Base-by-base conservation (phyloP, 2,329 filamentous ascomycete genomes). In the Fusarium gaditjirri region DNA sequence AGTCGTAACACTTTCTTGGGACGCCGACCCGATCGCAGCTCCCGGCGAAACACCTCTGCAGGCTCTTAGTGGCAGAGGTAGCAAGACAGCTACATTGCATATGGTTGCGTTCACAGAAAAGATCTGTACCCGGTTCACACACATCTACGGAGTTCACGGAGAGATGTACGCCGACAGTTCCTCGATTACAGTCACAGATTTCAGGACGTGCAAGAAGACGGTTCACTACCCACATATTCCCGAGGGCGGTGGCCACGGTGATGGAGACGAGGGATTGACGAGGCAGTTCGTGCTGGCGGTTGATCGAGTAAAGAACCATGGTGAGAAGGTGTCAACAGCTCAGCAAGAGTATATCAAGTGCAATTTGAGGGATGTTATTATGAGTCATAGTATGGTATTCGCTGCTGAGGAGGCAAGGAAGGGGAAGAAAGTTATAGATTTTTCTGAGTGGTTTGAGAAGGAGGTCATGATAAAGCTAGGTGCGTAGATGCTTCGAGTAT, bases 401-500 rank as follows among this genome's bases (percentile, higher is more conserved):
- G 52, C 52, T 25, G 52, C 36, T 23, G 52, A 54, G 27, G 52
- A 42, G n/a, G 52, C 52, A 33, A 27, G 52, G 25, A 54, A 25
- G 27, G 52, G 36, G 3, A 54, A 54, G 36, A 42, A 11, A 12
- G 36, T 54, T 10, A 14, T 54, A 23, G 36, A 54, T 6, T 54
- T 54, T 9, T 16, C 27, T 4, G 36, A n/a, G 11, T 54, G 52
- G 52, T 54, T 29, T 17, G 52, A 54, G 25, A 54, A 54, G n/a
- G 52, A 54, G 13, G 52, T 54, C 17, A 54, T 54, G 52, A 13
- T 36, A 11, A 31, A 54, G 16, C 21, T 54, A 33, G 46, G 46
- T 5, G 6, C 11, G 1, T 49, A 33, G 2, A 33, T 9, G 8
- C 0, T 9, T 19, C 5, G 0, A 19, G 11, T 7, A 33, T 17